These are phyloP conservation scores for Daldinia sp. DNA, from an alignment of 2,329 filamentous ascomycete species.

Conservation along the genomic window DNA sequence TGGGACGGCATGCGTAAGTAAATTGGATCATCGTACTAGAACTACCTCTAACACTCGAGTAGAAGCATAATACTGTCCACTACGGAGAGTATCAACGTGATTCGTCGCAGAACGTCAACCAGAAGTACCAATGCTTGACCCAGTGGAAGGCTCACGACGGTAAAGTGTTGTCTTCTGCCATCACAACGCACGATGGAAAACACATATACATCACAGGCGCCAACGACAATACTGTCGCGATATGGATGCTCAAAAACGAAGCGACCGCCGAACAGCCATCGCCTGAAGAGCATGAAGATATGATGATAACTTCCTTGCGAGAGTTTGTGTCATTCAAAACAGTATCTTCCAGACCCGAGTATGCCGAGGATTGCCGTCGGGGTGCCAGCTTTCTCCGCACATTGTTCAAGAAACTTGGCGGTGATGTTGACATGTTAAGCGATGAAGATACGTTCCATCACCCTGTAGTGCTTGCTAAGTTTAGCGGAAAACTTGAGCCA, in stretches of 20 bases:
- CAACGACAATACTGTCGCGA: constrained; percentile 86
- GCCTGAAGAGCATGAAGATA: constrained; percentile 56
- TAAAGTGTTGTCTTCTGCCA: constrained; percentile 84
- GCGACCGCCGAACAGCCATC: constrained; percentile 49
- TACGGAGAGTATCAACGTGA: constrained; percentile 64
- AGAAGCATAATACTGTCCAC: constrained; percentile 74
- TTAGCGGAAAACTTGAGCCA: constrained; percentile 76
- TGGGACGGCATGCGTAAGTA: constrained; percentile 80
- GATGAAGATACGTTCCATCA: constrained; percentile 78
- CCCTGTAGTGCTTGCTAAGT: constrained; percentile 91
- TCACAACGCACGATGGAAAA: constrained; percentile 72
- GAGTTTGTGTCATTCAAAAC: constrained; percentile 94
- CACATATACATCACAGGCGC: constrained; percentile 94
- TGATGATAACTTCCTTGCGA: constrained; percentile 74
- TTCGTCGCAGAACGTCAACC: constrained; percentile 66
- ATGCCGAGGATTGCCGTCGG: constrained; percentile 89
- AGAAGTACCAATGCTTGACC: constrained; percentile 81
- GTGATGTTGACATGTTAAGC: constrained; percentile 87
- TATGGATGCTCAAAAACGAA: constrained; percentile 78
- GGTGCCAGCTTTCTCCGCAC: constrained; percentile 90
- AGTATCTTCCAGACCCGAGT: constrained; percentile 85
- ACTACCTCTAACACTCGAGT: constrained; percentile 14
- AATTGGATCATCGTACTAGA: constrained; percentile 17
- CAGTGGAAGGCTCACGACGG: constrained; percentile 86
- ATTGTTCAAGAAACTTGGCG: constrained; percentile 91